These are phyloP conservation scores for Nakazawaea peltata DNA, from an alignment of 805 yeast genomes.

Conservation along the genomic window DNA sequence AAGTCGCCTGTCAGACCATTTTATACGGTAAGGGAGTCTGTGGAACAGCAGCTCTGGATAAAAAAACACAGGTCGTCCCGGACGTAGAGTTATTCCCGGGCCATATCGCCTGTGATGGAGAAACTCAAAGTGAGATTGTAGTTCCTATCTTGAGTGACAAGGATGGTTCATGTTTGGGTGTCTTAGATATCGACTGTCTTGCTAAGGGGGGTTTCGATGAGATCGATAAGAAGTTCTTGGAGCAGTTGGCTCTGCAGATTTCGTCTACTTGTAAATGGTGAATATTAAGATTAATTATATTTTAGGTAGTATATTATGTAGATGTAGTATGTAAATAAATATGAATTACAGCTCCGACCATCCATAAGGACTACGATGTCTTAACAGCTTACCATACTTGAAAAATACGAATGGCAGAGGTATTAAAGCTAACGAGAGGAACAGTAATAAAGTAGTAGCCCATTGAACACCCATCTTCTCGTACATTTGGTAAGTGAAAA, in stretches of 20 bases:
- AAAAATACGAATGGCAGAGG: constrained; percentile 50
- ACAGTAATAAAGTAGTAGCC: constrained; percentile 48
- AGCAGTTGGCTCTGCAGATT: constrained; percentile 46
- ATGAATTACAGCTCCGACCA: constrained; percentile 20
- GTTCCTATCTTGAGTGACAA: constrained; percentile 57
- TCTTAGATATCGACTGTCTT: constrained; percentile 80
- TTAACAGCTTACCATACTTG: constrained; percentile 33
- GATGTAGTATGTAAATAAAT: not conserved
- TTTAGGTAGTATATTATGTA: no score
- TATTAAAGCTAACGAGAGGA: constrained; percentile 39
- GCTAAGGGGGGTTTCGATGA: constrained; percentile 58
- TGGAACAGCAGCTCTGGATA: constrained; percentile 65
- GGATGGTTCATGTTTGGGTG: constrained; percentile 49
- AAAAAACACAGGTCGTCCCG: constrained; percentile 62
- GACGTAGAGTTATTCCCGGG: constrained; percentile 80
- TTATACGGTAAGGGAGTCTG: constrained; percentile 82
- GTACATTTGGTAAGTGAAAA: constrained; percentile 53
- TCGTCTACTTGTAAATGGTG: constrained; percentile 46
- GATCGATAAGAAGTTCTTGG: constrained; percentile 51
- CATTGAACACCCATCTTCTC: constrained; percentile 46
- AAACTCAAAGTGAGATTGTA: constrained; percentile 86
- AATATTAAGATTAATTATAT: not conserved
- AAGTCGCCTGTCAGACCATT: constrained; percentile 90
- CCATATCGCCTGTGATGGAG: constrained; percentile 97
- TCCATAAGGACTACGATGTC: constrained; percentile 39